A percentile compares a stretch with the other conserved stretches of the same genome.
These are phyloP conservation scores for Phytopythium mirpurense DNA, from an alignment of 352 stramenopile species.

Conservation along the genomic window DNA sequence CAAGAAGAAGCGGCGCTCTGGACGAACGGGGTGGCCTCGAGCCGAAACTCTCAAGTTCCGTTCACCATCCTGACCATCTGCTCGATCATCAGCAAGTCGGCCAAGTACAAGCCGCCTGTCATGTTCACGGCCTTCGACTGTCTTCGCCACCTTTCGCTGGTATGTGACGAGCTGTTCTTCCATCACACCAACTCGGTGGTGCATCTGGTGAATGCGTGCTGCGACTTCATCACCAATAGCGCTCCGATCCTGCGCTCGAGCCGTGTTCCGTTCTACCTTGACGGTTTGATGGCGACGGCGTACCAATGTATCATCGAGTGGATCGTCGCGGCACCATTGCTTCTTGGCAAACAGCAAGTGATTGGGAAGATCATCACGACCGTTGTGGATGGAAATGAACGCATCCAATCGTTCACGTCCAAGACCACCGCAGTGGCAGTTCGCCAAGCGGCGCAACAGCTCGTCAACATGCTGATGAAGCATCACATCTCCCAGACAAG, in stretches of 20 bases:
- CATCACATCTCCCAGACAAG: constrained; percentile 70
- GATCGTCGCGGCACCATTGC: constrained; percentile 66
- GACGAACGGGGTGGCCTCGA: constrained; percentile 74
- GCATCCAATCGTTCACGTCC: constrained; percentile 55
- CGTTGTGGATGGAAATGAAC: constrained; percentile 73
- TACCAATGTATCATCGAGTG: constrained; percentile 85
- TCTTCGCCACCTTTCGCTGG: constrained; percentile 72
- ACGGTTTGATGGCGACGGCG: constrained; percentile 73
- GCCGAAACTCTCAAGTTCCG: constrained; percentile 79
- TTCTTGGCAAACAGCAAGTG: constrained; percentile 71
- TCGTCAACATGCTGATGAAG: constrained; percentile 87
- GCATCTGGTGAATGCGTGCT: constrained; percentile 79
- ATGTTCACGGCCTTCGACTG: constrained; percentile 86
- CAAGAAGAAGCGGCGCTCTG: constrained; percentile 85
- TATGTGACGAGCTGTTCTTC: constrained; percentile 70
- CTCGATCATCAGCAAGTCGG: constrained; percentile 76
- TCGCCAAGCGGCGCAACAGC: constrained; percentile 67
- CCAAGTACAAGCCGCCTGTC: constrained; percentile 76
- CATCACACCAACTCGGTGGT: constrained; percentile 76
- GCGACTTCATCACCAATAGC: constrained; percentile 81
- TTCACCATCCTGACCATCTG: constrained; percentile 83
- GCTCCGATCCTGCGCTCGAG: constrained; percentile 67
- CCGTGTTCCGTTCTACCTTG: constrained; percentile 73
- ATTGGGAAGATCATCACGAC: constrained; percentile 78
- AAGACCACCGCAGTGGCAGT: constrained; percentile 46